Evolutionary conservation across 2,329 filamentous ascomycete species (phyloP).

Genomic region (Drechslera avenae): DNA sequence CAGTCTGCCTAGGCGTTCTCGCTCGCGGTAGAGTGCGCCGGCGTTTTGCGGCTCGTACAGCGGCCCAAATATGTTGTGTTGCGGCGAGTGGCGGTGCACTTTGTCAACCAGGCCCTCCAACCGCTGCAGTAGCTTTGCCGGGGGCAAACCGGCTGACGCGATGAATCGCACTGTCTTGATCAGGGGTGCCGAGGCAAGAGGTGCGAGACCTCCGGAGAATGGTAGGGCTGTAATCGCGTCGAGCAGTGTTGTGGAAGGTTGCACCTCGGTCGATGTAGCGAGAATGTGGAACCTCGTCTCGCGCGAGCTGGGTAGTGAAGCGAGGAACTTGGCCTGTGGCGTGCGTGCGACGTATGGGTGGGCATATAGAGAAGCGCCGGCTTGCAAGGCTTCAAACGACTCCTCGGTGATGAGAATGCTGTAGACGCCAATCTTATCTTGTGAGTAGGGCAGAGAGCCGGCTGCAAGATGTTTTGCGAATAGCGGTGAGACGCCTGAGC

Average conservation of each 20-base stretch:
- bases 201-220: conserved; percentile 34
- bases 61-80: conserved; percentile 37
- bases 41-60: conserved; percentile 33
- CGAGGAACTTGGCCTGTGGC: conserved; percentile 24
- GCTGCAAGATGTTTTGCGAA: conserved; percentile 42
- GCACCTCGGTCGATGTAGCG: conserved; percentile 17
- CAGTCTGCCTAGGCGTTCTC: conserved; percentile 33
- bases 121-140: conserved; percentile 41
- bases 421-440: conserved; percentile 22
- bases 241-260: conserved; percentile 26
- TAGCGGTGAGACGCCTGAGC: conserved; percentile 36
- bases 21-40: conserved; percentile 34
- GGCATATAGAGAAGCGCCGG: conserved; percentile 25
- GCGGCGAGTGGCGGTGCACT: conserved; percentile 34
- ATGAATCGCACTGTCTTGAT: conserved; percentile 36
- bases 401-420: conserved; percentile 36
- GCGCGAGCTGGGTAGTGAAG: conserved; percentile 31
- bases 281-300: conserved; percentile 26
- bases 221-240: conserved; percentile 36
- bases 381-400: conserved; percentile 24
- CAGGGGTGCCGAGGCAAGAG: conserved; percentile 31
- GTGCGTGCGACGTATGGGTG: conserved; percentile 13
- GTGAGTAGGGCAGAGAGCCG: conserved; percentile 36
- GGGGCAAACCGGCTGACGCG: conserved; percentile 30
- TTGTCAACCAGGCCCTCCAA: conserved; percentile 44